A percentile compares a stretch with the other conserved stretches of the same genome.
Evolutionary conservation across 1,139 yeast species (phyloP).

Genomic region (Geotrichum cucujoidarum): DNA sequence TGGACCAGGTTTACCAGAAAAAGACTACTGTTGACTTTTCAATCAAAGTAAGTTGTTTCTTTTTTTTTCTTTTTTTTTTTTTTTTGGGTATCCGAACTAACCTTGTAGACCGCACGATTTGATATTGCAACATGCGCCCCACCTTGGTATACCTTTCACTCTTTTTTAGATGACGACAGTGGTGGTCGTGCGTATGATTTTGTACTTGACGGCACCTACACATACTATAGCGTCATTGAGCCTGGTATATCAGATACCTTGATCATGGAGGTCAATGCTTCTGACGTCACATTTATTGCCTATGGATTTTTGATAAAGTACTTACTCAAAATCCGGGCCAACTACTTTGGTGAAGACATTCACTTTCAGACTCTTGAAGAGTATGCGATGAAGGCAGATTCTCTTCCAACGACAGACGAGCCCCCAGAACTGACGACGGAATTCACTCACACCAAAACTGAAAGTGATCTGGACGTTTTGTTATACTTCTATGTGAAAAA

Average conservation of each 20-base stretch:
- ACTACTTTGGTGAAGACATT: conserved; percentile 82
- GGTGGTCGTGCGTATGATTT: conserved; percentile 66
- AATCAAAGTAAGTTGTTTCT: conserved; percentile 32
- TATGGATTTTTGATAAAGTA: conserved; percentile 78
- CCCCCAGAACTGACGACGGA: conserved; percentile 12
- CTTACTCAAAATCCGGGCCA: conserved; percentile 72
- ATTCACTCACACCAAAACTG: conserved; percentile 39
- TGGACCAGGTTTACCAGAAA: conserved; percentile 54
- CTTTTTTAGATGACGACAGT: conserved; percentile 58
- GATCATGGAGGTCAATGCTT: conserved; percentile 60
- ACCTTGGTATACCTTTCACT: conserved; percentile 82
- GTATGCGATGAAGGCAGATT: conserved; percentile 41
- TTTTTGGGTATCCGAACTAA: not conserved
- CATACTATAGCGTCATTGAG: conserved; percentile 55
- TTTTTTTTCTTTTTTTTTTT: conserved; percentile 1
- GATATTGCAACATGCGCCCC: conserved; percentile 70
- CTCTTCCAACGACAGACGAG: conserved; percentile 6
- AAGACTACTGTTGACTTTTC: conserved; percentile 52
- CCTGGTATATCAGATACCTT: conserved; percentile 64
- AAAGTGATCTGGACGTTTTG: conserved; percentile 72
- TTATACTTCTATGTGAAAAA: conserved; percentile 63
- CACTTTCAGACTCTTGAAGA: conserved; percentile 86
- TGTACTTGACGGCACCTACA: conserved; percentile 59
- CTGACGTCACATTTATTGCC: conserved; percentile 60
- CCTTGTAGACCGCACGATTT: conserved; percentile 51